Base-by-base conservation (phyloP, 805 yeast species). In the Candida morakotiae region DNA sequence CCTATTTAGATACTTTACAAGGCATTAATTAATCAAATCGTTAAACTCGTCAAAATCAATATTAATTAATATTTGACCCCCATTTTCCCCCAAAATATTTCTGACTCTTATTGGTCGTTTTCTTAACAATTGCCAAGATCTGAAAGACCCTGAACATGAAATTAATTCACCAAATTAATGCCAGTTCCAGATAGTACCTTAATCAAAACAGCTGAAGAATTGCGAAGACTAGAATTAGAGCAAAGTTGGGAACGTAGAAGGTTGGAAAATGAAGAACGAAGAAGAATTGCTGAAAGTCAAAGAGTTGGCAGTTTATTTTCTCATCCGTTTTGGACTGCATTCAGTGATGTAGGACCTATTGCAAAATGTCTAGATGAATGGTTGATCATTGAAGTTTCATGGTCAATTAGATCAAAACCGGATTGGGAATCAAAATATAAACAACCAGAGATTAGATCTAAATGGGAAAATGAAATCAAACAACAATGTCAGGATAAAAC, bases 401-500 rank as follows among this genome's bases (percentile, higher is more conserved):
- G 40, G 34, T 26, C 42, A 4, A 51, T 52, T 13, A 35, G 53
- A 29, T 21, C 26, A 3, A 54, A 52, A 31, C 47, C 46, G 2
- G 31, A 48, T 15, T 53, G 58, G 58, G 28, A 43, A 30, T 24
- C 26, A 3, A 53, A 53, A 24, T 44, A 46, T 16, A 46, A 47
- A 15, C 39, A 46, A 28, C 24, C 34, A 2, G 36, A 17, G 2
- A 51, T 53, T 25, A 31, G 38, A 11, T 28, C 9, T 5, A 53
- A 53, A 35, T 53, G 58, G 58, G 46, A 36, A 33, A 18, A 16
- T 3, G 58, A 53, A 40, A 30, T 53, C 4, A 29, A 25, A 15
- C 31, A 36, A 1, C 56, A 52, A 37, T 36, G 41, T 24, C 23
- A 29, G 3, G 32, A 37, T 18, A 31, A 39, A 29, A 31, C 48